phyloP scores from a whole-genome alignment of 352 stramenopile genomes.

The Globisporangium middletonii region DNA sequence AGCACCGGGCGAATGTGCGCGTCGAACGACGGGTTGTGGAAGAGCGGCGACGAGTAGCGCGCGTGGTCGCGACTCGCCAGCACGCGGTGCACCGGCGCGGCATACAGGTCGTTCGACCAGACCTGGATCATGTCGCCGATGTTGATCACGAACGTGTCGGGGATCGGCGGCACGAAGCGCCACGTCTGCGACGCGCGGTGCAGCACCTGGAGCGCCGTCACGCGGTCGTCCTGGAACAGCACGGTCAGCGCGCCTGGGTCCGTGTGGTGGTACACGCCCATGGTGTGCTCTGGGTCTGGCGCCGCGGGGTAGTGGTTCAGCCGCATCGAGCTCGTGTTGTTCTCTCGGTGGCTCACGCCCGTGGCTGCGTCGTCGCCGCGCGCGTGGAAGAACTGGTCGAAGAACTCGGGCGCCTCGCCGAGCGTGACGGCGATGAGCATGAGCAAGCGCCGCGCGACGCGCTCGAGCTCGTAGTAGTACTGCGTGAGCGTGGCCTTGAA shows the following conservation, averaged over 20 bases:
- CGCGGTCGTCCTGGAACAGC: constrained; percentile 37
- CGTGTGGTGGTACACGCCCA: constrained; percentile 46
- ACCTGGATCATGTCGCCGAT: constrained; percentile 53
- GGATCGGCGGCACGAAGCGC: constrained; percentile 26
- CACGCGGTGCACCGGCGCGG: constrained; percentile 40
- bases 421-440: constrained; percentile 31
- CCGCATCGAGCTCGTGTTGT: constrained; percentile 88
- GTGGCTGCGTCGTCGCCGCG: constrained; percentile 23
- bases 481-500: constrained; percentile 47
- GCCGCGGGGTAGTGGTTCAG: constrained; percentile 88
- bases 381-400: constrained; percentile 33
- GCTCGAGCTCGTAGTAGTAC: constrained; percentile 26
- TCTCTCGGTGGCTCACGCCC: constrained; percentile 6
- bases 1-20: constrained; percentile 30
- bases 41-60: constrained; percentile 24
- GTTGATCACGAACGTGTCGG: constrained; percentile 47
- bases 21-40: constrained; percentile 31
- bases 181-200: constrained; percentile 30
- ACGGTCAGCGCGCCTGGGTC: constrained; percentile 43
- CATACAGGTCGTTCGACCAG: constrained; percentile 42
- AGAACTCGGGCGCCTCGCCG: constrained; percentile 20
- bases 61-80: constrained; percentile 14
- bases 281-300: constrained; percentile 19
- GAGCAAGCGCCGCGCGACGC: constrained; percentile 25
- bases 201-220: constrained; percentile 41